Conservation (phyloP, 1,284 basidiomycete genomes). For the Ceratobasidium sp. region DNA sequence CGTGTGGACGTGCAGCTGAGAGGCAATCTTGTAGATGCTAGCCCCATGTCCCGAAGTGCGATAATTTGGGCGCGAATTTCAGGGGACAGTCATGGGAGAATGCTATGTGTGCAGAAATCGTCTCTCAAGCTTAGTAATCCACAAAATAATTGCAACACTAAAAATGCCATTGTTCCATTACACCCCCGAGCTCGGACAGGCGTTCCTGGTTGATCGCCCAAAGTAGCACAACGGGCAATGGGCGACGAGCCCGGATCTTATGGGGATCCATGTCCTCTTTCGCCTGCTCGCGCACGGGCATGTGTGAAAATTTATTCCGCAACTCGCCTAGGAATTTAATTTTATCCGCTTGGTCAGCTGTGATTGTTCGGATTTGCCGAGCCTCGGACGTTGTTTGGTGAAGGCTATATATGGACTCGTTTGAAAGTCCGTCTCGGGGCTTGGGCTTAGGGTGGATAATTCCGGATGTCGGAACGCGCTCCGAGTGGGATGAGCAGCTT, state of each 20-base stretch:
- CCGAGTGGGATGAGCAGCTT: not conserved
- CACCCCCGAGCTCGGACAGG: slow-evolving; percentile 34
- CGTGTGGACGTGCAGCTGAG: too few species aligned
- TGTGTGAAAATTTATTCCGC: not conserved
- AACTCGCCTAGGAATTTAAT: slow-evolving; percentile 15
- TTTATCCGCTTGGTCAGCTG: not conserved
- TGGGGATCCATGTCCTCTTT: not conserved
- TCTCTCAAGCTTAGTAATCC: too few species aligned
- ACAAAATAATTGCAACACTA: too few species aligned
- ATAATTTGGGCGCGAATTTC: too few species aligned
- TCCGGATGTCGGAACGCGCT: slow-evolving; percentile 10
- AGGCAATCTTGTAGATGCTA: too few species aligned
- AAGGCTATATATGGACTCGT: not conserved
- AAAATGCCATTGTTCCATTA: too few species aligned
- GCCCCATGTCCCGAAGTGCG: too few species aligned
- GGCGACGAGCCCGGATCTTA: too few species aligned
- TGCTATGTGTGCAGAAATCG: too few species aligned
- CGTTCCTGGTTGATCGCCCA: not conserved
- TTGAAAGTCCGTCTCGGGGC: slow-evolving; percentile 15
- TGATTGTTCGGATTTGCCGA: slow-evolving; percentile 7
- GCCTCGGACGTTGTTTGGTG: slow-evolving; percentile 21
- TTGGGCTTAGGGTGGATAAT: not conserved
- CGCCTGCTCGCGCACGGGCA: not conserved
- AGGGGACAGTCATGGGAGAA: too few species aligned
- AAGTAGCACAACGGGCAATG: too few species aligned